Evolutionary conservation across 768 basidiomycete genomes (phyloP).

Genomic region (Gymnopilus junonius): DNA sequence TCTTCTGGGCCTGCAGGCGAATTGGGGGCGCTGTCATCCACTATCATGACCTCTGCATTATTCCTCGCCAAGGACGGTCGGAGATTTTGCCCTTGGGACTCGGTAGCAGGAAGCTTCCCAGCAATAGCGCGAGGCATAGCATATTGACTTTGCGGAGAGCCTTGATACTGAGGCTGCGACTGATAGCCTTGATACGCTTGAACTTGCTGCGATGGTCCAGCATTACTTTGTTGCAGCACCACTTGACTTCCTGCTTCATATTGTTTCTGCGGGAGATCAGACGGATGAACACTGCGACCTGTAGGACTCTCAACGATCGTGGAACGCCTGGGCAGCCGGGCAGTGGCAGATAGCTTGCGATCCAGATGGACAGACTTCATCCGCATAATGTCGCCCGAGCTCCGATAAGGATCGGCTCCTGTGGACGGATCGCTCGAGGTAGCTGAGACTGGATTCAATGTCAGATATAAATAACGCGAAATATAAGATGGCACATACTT

Average conservation of each 20-base stretch:
- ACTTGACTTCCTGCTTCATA: constrained; percentile 25
- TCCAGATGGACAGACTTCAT: constrained; percentile 95
- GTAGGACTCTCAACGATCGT: constrained; percentile 95
- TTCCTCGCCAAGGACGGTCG: constrained; percentile 76
- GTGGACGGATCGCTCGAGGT: constrained; percentile 32
- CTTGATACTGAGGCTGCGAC: constrained; percentile 30
- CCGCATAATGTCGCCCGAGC: constrained; percentile 88
- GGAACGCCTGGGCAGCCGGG: constrained; percentile 89
- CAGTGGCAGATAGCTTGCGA: constrained; percentile 93
- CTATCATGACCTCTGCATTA: constrained; percentile 88
- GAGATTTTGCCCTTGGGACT: constrained; percentile 52
- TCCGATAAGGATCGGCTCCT: constrained; percentile 77
- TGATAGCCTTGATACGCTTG: constrained; percentile 39
- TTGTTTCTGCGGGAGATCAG: constrained; percentile 46
- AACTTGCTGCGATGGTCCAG: constrained; percentile 35
- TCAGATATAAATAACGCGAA: constrained; percentile 8
- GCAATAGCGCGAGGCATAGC: constrained; percentile 39
- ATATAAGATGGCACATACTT: constrained; percentile 42
- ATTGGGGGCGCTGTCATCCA: constrained; percentile 78
- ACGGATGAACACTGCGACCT: constrained; percentile 79
- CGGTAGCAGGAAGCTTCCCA: constrained; percentile 43
- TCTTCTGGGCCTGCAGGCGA: constrained; percentile 63
- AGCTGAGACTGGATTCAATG: constrained; percentile 21
- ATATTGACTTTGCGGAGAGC: constrained; percentile 26
- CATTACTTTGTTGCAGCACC: constrained; percentile 24